phyloP scores from a whole-genome alignment of 2,329 filamentous ascomycete species.

The Verticillium zaregamsianum region DNA sequence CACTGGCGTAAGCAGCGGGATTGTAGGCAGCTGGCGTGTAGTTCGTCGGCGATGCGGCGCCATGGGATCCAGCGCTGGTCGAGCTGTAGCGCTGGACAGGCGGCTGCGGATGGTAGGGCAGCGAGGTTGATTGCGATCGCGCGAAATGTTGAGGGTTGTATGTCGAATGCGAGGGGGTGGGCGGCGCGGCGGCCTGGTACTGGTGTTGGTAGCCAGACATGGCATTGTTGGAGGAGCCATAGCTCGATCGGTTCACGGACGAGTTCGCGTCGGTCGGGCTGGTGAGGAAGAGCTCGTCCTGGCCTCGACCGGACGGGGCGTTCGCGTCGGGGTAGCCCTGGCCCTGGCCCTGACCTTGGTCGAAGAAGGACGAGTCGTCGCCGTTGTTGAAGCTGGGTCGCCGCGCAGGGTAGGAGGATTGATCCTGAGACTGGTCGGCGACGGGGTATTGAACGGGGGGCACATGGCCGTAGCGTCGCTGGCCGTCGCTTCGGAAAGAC shows the following conservation, averaged over 20 bases:
- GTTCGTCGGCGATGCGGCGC: slow-evolving; percentile 30
- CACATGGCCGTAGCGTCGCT: slow-evolving; percentile 62
- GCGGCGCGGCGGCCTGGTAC: slow-evolving; percentile 41
- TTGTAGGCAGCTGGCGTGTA: slow-evolving; percentile 55
- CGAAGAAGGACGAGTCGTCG: slow-evolving; percentile 56
- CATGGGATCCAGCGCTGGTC: slow-evolving; percentile 27
- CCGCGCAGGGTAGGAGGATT: slow-evolving; percentile 39
- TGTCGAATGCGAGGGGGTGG: slow-evolving; percentile 41
- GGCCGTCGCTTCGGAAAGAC: slow-evolving; percentile 61
- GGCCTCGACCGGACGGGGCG: slow-evolving; percentile 25
- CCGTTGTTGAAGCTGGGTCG: slow-evolving; percentile 72
- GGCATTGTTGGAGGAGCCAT: slow-evolving; percentile 40
- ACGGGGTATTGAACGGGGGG: slow-evolving; percentile 62
- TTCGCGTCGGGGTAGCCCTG: slow-evolving; percentile 19
- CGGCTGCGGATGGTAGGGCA: slow-evolving; percentile 45
- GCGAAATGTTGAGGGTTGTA: slow-evolving; percentile 72
- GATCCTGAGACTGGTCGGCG: slow-evolving; percentile 34
- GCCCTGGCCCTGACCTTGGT: slow-evolving; percentile 9
- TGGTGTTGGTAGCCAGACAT: slow-evolving; percentile 49
- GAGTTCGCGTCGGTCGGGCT: slow-evolving; percentile 34
- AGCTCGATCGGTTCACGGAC: slow-evolving; percentile 24
- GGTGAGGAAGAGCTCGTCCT: slow-evolving; percentile 63
- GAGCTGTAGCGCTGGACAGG: slow-evolving; percentile 30
- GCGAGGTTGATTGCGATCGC: slow-evolving; percentile 47
- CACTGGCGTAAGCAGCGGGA: slow-evolving; percentile 53